A percentile compares a stretch with the other conserved stretches of the same genome.
phyloP scores from a whole-genome alignment of 306 rosid genomes.

The Quillaja saponaria region DNA sequence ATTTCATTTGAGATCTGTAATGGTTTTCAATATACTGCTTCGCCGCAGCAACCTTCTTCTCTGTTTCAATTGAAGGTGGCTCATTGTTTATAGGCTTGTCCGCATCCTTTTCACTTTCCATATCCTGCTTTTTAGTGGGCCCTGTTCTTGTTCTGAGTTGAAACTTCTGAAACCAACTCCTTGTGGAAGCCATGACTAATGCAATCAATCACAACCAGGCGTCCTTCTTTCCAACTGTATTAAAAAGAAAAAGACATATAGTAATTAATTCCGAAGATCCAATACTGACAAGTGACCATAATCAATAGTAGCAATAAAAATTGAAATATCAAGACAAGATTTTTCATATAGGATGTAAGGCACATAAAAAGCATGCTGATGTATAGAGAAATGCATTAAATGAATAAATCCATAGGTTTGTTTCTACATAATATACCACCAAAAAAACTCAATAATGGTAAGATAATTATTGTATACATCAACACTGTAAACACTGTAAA shows the following conservation, averaged over 20 bases:
- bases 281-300: background rate
- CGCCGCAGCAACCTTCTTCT: conserved; percentile 78
- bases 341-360: background rate
- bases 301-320: background rate
- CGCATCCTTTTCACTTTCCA: conserved; percentile 28
- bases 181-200: conserved; percentile 52
- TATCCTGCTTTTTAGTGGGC: conserved; percentile 37
- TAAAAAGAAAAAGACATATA: background rate
- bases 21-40: conserved; percentile 89
- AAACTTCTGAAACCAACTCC: conserved; percentile 59
- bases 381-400: background rate
- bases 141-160: conserved; percentile 36
- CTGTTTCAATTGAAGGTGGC: conserved; percentile 59
- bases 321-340: background rate
- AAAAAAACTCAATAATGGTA: background rate
- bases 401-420: background rate
- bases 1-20: conserved; percentile 78
- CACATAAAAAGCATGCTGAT: background rate
- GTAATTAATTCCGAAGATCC: too few species aligned
- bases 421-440: background rate
- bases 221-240: conserved; percentile 22
- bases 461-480: background rate
- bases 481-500: background rate
- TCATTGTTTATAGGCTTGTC: conserved; percentile 29
- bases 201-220: conserved; percentile 25